Conservation (phyloP, 768 basidiomycete genomes). For the Tricholoma saponaceum region DNA sequence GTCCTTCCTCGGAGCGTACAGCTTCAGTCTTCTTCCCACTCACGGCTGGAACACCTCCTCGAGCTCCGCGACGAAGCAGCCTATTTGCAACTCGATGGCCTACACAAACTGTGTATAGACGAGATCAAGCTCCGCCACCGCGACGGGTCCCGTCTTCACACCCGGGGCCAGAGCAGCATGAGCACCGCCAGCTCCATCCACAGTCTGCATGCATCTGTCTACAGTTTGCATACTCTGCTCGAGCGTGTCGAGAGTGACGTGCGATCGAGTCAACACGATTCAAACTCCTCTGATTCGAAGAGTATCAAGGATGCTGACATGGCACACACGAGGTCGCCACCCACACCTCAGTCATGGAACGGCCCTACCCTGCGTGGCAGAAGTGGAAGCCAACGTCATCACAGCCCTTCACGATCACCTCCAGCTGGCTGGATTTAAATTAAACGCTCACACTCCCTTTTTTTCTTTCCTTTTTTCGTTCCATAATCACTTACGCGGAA, state of each 20-base stretch:
- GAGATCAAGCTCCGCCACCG: constrained; percentile 58
- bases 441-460: neutral
- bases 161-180: constrained; percentile 36
- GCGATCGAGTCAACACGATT: constrained; percentile 14
- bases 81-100: constrained; percentile 64
- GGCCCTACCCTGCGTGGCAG: constrained; percentile 22
- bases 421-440: constrained; percentile 47
- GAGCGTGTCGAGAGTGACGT: constrained; percentile 44
- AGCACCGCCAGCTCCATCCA: constrained; percentile 36
- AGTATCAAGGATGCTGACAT: constrained; percentile 14
- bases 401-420: constrained; percentile 27
- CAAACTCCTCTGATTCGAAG: constrained; percentile 16
- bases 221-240: constrained; percentile 56
- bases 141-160: constrained; percentile 37
- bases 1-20: constrained; percentile 58
- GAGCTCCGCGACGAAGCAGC: constrained; percentile 78
- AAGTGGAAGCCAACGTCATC: constrained; percentile 24
- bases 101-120: constrained; percentile 61
- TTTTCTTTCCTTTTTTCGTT: neutral
- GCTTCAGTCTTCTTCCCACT: constrained; percentile 36
- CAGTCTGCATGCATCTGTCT: constrained; percentile 51
- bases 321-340: constrained; percentile 26
- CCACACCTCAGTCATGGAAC: constrained; percentile 45
- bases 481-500: neutral
- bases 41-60: constrained; percentile 61